Evolutionary conservation across 2,329 filamentous ascomycete genomes (phyloP).

Genomic region (Ceratocystiopsis sp.): DNA sequence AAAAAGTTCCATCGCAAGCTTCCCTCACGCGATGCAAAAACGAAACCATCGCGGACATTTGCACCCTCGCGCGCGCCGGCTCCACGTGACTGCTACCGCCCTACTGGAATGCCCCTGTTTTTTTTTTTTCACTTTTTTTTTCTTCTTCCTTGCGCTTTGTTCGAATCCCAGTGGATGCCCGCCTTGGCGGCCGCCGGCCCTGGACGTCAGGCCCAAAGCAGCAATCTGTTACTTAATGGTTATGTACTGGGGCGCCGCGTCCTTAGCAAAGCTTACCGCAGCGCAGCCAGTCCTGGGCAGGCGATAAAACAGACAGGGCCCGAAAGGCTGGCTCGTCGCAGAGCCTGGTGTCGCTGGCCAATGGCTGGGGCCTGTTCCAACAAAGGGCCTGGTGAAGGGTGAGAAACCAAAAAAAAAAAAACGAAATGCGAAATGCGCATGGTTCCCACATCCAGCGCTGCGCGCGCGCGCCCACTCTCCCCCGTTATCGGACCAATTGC

Average conservation of each 20-base stretch:
- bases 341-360: no score
- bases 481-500: no score
- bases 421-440: no score
- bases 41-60: neutral
- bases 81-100: neutral
- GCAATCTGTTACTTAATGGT: conserved; percentile 11
- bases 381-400: no score
- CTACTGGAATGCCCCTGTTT: neutral
- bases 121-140: neutral
- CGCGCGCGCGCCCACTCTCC: no score
- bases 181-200: neutral
- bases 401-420: no score
- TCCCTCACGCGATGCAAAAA: neutral
- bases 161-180: neutral
- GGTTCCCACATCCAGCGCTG: no score
- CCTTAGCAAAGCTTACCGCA: neutral
- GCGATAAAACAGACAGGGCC: no score
- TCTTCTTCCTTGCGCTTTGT: neutral
- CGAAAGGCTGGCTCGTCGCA: no score
- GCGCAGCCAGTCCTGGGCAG: no score
- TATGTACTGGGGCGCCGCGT: conserved; percentile 6
- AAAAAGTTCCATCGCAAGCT: neutral
- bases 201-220: conserved; percentile 3
- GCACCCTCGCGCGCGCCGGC: no score
- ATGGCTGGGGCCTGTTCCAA: no score